Percentiles rank a stretch among this genome's conserved stretches.
These are phyloP conservation scores for Dioszegia crocea DNA, from an alignment of 768 basidiomycete species.

Conservation along the genomic window DNA sequence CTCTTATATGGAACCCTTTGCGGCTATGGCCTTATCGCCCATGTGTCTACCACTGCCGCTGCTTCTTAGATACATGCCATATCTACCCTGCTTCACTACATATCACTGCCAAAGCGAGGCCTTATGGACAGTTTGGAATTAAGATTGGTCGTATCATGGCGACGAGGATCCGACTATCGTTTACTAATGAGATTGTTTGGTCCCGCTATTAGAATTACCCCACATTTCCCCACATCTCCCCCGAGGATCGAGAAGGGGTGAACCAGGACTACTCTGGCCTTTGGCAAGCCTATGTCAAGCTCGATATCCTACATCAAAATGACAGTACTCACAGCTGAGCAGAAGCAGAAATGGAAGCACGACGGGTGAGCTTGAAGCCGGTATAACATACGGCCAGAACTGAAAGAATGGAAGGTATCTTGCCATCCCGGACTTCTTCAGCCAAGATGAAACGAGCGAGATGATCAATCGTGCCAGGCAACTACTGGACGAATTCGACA, in stretches of 20 bases:
- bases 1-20: too few relatives aligned
- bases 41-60: too few relatives aligned
- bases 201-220: conserved; percentile 3
- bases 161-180: not conserved
- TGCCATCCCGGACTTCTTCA: conserved; percentile 69
- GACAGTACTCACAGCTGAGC: conserved; percentile 15
- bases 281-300: too few relatives aligned
- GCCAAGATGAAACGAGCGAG: conserved; percentile 57
- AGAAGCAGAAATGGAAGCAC: conserved; percentile 22
- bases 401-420: conserved; percentile 82
- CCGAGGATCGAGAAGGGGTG: not conserved
- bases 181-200: not conserved
- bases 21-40: too few relatives aligned
- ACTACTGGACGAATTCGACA: conserved; percentile 71
- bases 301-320: too few relatives aligned
- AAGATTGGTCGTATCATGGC: not conserved
- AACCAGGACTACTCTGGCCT: too few relatives aligned
- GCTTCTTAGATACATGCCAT: too few relatives aligned
- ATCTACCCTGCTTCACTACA: too few relatives aligned
- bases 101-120: too few relatives aligned
- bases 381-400: too few relatives aligned
- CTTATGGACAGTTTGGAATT: too few relatives aligned
- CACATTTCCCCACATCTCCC: not conserved
- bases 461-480: conserved; percentile 69
- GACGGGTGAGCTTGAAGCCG: conserved; percentile 28